A percentile compares a stretch with the other conserved stretches of the same genome.
These are phyloP conservation scores for Daldinia eschscholtzii DNA, from an alignment of 2,329 filamentous ascomycete genomes.

Conservation along the genomic window DNA sequence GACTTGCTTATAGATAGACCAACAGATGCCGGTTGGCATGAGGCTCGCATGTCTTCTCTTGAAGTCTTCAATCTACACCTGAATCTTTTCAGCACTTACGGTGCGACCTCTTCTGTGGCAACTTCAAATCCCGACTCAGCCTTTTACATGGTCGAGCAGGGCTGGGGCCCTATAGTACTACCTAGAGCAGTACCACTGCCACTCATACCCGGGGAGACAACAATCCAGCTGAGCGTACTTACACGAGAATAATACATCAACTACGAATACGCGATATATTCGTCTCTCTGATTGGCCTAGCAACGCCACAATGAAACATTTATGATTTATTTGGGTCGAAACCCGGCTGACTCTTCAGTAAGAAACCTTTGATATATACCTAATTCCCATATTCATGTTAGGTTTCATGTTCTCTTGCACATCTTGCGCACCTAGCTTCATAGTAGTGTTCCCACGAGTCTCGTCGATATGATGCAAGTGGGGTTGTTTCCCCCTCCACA, in stretches of 20 bases:
- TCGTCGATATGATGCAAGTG: not conserved
- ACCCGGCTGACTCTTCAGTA: not conserved
- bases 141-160: constrained; percentile 46
- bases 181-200: constrained; percentile 43
- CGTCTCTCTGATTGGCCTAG: not conserved
- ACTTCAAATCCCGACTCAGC: constrained; percentile 51
- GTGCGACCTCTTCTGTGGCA: constrained; percentile 46
- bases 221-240: not conserved
- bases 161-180: constrained; percentile 43
- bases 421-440: not conserved
- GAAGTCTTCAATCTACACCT: constrained; percentile 51
- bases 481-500: not conserved
- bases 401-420: not conserved
- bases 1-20: not conserved
- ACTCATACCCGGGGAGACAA: constrained; percentile 14
- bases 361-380: not conserved
- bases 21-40: constrained; percentile 8
- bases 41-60: constrained; percentile 10
- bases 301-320: not conserved
- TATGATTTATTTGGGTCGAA: not conserved
- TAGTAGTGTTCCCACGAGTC: not conserved
- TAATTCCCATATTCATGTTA: not conserved
- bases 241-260: not conserved
- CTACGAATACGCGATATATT: not conserved
- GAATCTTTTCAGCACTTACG: constrained; percentile 52